phyloP scores from a whole-genome alignment of 2,329 filamentous ascomycete genomes.

The Ceratocystis cacaofunesta region DNA sequence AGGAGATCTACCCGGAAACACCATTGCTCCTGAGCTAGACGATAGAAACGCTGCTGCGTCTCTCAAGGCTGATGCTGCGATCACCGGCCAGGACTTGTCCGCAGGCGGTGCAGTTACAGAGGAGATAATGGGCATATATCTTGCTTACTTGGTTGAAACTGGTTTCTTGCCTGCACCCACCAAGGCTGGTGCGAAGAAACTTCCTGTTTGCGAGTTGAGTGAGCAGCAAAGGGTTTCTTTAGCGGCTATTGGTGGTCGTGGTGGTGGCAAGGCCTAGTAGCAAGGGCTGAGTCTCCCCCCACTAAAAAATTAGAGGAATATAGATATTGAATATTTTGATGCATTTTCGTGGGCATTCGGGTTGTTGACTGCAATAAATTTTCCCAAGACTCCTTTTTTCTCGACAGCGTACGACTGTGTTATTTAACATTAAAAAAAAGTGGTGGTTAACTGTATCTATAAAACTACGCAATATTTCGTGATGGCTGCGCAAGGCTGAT shows the following conservation, averaged over 20 bases:
- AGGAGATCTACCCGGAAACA: slow-evolving; percentile 50
- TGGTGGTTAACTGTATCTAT: background rate
- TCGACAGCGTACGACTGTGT: background rate
- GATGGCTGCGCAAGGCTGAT: slow-evolving; percentile 9
- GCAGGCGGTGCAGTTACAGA: slow-evolving; percentile 39
- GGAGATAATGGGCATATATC: slow-evolving; percentile 43
- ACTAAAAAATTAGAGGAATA: background rate
- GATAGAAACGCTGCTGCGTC: slow-evolving; percentile 42
- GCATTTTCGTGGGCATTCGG: background rate
- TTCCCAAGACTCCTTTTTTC: background rate
- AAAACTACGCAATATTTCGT: background rate
- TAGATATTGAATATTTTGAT: background rate
- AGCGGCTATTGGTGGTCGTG: slow-evolving; percentile 17
- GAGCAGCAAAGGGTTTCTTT: slow-evolving; percentile 17
- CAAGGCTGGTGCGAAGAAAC: slow-evolving; percentile 22
- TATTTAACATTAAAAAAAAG: too few relatives aligned
- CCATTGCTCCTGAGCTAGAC: slow-evolving; percentile 55
- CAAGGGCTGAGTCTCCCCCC: slow-evolving; percentile 8
- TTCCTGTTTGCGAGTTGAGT: slow-evolving; percentile 33
- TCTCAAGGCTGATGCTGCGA: slow-evolving; percentile 38
- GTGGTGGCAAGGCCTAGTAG: slow-evolving; percentile 4
- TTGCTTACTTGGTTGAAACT: slow-evolving; percentile 43
- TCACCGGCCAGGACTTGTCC: slow-evolving; percentile 34
- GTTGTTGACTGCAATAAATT: background rate
- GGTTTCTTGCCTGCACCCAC: slow-evolving; percentile 40